A percentile compares a stretch with the other conserved stretches of the same genome.
These are phyloP conservation scores for Cyphellophora europaea DNA, from an alignment of 2,329 filamentous ascomycete species.

Conservation along the genomic window DNA sequence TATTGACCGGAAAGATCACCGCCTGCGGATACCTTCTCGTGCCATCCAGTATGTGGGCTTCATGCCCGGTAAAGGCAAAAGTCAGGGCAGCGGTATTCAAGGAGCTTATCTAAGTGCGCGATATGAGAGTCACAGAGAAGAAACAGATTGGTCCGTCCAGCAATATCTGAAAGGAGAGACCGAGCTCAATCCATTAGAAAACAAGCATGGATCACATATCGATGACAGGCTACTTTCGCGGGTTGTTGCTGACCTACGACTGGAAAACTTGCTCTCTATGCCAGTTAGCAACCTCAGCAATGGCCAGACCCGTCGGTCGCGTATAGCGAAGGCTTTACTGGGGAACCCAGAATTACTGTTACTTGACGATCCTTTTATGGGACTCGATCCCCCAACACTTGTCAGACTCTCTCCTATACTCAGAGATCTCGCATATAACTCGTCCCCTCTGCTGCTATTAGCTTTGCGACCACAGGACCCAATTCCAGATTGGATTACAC, in stretches of 20 bases:
- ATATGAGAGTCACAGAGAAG: constrained; percentile 81
- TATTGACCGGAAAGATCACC: constrained; percentile 41
- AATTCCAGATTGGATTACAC: constrained; percentile 83
- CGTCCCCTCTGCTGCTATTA: constrained; percentile 63
- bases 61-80: constrained; percentile 56
- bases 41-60: constrained; percentile 90
- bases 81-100: constrained; percentile 40
- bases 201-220: constrained; percentile 30
- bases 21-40: constrained; percentile 48
- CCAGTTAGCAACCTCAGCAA: constrained; percentile 88
- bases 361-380: constrained; percentile 90
- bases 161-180: constrained; percentile 78
- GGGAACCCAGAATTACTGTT: constrained; percentile 70
- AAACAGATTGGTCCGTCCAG: constrained; percentile 73
- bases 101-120: constrained; percentile 79
- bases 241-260: constrained; percentile 60
- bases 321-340: constrained; percentile 79
- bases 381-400: constrained; percentile 77
- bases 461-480: constrained; percentile 76
- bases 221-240: constrained; percentile 46
- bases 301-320: constrained; percentile 77
- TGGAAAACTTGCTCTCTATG: constrained; percentile 62
- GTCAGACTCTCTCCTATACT: constrained; percentile 63
- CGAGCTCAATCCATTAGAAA: constrained; percentile 63
- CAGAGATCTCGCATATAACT: constrained; percentile 54